These are phyloP conservation scores for Psilocybe cubensis DNA, from an alignment of 768 basidiomycete genomes.

Conservation along the genomic window DNA sequence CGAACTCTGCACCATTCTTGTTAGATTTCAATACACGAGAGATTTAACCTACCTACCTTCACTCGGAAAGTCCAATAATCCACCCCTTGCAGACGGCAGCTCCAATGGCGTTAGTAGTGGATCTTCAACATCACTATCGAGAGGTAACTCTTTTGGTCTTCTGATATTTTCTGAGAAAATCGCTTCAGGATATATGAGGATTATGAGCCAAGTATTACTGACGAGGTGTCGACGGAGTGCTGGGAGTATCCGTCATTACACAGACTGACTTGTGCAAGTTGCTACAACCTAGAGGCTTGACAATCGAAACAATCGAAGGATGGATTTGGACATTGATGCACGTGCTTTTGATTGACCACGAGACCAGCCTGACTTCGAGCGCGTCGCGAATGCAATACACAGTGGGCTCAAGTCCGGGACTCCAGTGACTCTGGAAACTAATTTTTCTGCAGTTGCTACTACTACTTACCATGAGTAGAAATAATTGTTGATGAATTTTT, in stretches of 20 bases:
- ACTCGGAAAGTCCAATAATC: background rate
- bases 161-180: background rate
- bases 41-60: slow-evolving; percentile 7
- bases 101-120: background rate
- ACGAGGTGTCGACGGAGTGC: slow-evolving; percentile 7
- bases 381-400: too few species aligned
- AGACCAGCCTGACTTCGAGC: too few species aligned
- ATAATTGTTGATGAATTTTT: too few species aligned
- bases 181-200: background rate
- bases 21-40: background rate
- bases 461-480: too few species aligned
- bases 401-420: too few species aligned
- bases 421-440: too few species aligned
- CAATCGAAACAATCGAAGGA: too few species aligned
- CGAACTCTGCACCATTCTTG: background rate
- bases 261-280: too few species aligned
- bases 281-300: too few species aligned
- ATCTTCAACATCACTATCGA: background rate
- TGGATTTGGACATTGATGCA: too few species aligned
- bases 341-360: too few species aligned
- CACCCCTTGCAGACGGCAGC: background rate
- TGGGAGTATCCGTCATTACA: slow-evolving; percentile 5
- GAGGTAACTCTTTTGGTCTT: background rate
- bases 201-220: background rate
- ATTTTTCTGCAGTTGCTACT: too few species aligned